These are phyloP conservation scores for Penicillium nordicum DNA, from an alignment of 2,329 filamentous ascomycete species.

Conservation along the genomic window DNA sequence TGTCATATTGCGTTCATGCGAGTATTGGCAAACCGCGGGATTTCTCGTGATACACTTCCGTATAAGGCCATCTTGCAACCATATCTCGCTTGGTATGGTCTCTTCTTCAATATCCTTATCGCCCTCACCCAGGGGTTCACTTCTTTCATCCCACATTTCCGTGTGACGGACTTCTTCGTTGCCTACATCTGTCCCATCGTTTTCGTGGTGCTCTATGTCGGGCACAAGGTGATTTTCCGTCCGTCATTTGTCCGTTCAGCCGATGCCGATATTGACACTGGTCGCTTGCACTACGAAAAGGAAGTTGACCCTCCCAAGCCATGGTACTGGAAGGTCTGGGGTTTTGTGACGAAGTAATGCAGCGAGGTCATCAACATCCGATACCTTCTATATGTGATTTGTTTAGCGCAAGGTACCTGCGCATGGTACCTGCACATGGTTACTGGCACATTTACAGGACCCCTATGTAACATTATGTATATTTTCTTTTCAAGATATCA, in stretches of 20 bases:
- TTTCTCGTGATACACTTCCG: slow-evolving; percentile 56
- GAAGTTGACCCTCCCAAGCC: slow-evolving; percentile 27
- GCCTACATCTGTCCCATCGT: slow-evolving; percentile 64
- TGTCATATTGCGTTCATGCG: slow-evolving; percentile 65
- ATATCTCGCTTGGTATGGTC: slow-evolving; percentile 61
- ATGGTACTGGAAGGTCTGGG: slow-evolving; percentile 28
- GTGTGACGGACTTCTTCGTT: slow-evolving; percentile 58
- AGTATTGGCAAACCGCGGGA: slow-evolving; percentile 52
- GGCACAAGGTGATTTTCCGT: slow-evolving; percentile 53
- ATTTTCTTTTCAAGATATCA: neutral
- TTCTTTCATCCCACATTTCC: slow-evolving; percentile 60
- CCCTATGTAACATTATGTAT: neutral
- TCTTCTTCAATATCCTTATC: slow-evolving; percentile 63
- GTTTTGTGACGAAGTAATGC: slow-evolving; percentile 19
- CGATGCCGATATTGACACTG: slow-evolving; percentile 46
- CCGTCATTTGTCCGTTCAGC: slow-evolving; percentile 34
- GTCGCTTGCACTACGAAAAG: slow-evolving; percentile 35
- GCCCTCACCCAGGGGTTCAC: slow-evolving; percentile 66
- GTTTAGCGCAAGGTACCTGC: neutral
- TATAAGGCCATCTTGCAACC: slow-evolving; percentile 62
- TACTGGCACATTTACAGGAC: neutral
- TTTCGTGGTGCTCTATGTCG: slow-evolving; percentile 56
- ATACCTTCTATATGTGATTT: neutral
- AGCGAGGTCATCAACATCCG: neutral
- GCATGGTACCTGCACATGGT: neutral